Percentiles rank a stretch among this genome's conserved stretches.
Conservation (phyloP, 495 filamentous ascomycete genomes). For the Podospora appendiculata region DNA sequence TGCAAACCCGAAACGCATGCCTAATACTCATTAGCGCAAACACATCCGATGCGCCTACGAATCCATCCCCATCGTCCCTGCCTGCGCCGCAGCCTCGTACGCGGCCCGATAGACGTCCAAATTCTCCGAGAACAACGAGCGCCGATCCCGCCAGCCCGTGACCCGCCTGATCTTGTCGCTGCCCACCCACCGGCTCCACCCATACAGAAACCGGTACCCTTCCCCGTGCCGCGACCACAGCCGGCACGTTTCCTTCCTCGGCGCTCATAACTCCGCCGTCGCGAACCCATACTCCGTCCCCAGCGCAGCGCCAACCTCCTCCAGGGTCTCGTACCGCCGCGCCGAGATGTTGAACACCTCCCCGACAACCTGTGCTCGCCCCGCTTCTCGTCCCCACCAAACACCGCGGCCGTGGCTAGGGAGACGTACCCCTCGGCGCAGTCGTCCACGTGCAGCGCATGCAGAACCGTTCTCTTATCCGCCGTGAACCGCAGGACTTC, state of each 20-base stretch:
- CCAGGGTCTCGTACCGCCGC: constrained; percentile 29
- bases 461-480: constrained; percentile 28
- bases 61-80: not conserved
- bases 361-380: constrained; percentile 18
- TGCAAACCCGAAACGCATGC: no score
- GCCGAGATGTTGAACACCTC: constrained; percentile 35
- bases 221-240: not conserved
- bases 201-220: constrained; percentile 21
- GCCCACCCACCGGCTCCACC: constrained; percentile 28
- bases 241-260: not conserved
- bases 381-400: not conserved
- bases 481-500: constrained; percentile 15
- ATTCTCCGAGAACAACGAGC: constrained; percentile 27
- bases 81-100: constrained; percentile 27
- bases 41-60: no score
- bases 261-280: constrained; percentile 10
- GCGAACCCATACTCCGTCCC: constrained; percentile 26
- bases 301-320: constrained; percentile 23
- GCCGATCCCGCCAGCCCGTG: constrained; percentile 32
- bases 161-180: constrained; percentile 31
- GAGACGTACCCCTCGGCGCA: constrained; percentile 36
- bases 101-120: constrained; percentile 28
- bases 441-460: constrained; percentile 37
- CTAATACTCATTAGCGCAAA: no score
- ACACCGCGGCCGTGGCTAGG: constrained; percentile 15